Base-by-base conservation (phyloP, 495 filamentous ascomycete genomes). In the Tetracladium marchalianum region DNA sequence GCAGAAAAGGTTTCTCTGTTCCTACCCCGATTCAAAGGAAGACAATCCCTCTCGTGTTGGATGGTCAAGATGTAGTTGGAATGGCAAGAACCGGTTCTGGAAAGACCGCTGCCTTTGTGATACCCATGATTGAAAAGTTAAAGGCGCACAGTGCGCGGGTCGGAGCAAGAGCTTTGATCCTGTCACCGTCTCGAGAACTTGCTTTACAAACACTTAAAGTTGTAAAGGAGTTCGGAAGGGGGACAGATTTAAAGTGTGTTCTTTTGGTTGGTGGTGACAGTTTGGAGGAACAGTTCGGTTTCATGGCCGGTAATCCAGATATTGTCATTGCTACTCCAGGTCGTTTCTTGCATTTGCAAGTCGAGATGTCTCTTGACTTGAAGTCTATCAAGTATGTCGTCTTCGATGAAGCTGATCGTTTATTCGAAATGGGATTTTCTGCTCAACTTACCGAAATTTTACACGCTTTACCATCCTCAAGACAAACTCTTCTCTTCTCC, bases 391-490 rank as follows among this genome's bases (percentile, higher is more conserved):
- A 75, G 38, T 98, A 96, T 57, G 85, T 93, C 19, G 92, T 97
- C 27, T 97, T 98, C 39, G 92, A 98, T 62, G 92, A 98, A 60
- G 92, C 92, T 11, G 92, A 98, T 70, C 74, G 92, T 39, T 70
- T 98, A 2, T 98, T 97, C 64, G 92, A 98, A 64, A 94, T 96
- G 87, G 92, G 92, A 49, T 98, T 98, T 62, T 87, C 87, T 13
- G 78, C 84, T 6, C 93, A 98, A 59, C 71, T 98, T 39, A 83
- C 82, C 2, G 93, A 98, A 63, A 96, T 98, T 72, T 65, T 97
- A 37, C 80, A 95, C 61, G 82, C 87, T 1, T 70, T 98, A 32
- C 92, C 92, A 6, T 62, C 78, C 6, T 80, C 80, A 33, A 75
- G 93, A 18, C 92, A 98, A 56, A 98, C 90, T 1, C 72, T 96